Percentiles rank a stretch among this genome's conserved stretches.
These are phyloP conservation scores for Zygosaccharomyces sapae DNA, from an alignment of 1,139 yeast species.

Conservation along the genomic window DNA sequence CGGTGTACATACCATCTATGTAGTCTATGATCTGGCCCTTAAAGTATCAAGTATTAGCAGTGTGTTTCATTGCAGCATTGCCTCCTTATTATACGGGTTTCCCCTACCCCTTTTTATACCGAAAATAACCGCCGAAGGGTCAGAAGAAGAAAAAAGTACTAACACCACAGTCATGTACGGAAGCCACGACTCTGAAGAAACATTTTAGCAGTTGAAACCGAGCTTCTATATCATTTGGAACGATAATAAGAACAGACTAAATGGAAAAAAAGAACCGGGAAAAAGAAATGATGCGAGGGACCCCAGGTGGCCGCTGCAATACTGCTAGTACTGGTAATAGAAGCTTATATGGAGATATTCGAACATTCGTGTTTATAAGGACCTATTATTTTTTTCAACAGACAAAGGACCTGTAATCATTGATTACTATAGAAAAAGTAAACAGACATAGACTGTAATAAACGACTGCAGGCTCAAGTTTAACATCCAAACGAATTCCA, in stretches of 20 bases:
- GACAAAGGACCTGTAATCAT: constrained; percentile 1
- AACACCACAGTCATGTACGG: background rate
- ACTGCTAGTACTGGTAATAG: background rate
- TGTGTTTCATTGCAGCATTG: too few relatives aligned
- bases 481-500: too few relatives aligned
- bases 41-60: too few relatives aligned
- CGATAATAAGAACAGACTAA: background rate
- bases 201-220: background rate
- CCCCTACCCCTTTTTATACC: background rate
- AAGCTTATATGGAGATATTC: background rate
- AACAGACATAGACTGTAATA: constrained; percentile 1
- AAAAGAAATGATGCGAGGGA: constrained; percentile 3
- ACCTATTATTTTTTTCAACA: background rate
- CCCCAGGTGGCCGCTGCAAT: background rate
- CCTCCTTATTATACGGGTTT: too few relatives aligned
- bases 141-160: background rate
- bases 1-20: background rate
- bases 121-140: background rate
- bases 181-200: background rate
- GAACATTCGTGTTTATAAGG: background rate
- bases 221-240: background rate
- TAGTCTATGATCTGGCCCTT: too few relatives aligned
- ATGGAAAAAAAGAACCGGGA: background rate
- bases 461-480: background rate
- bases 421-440: background rate